Percentiles rank a stretch among this genome's conserved stretches.
Evolutionary conservation across 2,329 filamentous ascomycete species (phyloP).

Genomic region (Aspergillus luchuensis): DNA sequence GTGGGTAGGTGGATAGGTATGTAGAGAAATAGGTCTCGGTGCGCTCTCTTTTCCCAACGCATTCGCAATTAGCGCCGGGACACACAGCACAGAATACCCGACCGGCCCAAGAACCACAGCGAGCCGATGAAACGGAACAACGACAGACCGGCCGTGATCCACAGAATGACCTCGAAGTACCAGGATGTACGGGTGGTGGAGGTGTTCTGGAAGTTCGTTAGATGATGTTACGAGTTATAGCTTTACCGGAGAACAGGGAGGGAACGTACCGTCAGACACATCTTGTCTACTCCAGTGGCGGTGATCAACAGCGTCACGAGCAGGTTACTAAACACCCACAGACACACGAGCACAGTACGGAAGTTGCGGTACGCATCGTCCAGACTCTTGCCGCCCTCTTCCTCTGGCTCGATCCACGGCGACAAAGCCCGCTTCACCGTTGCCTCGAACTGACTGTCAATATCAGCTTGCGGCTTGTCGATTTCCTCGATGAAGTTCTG

Average conservation of each 20-base stretch:
- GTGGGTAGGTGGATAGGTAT: background rate
- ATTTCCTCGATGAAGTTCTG: constrained; percentile 89
- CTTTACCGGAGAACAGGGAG: background rate
- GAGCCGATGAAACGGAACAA: constrained; percentile 90
- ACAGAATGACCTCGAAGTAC: constrained; percentile 92
- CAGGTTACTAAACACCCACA: constrained; percentile 95
- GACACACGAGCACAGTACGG: constrained; percentile 88
- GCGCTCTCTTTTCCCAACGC: no score
- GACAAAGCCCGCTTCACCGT: constrained; percentile 92
- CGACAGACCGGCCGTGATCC: constrained; percentile 81
- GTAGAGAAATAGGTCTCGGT: no score
- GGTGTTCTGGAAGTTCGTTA: constrained; percentile 53
- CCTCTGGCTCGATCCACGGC: constrained; percentile 74
- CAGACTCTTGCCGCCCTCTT: constrained; percentile 82
- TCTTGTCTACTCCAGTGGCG: constrained; percentile 78
- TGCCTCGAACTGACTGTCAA: constrained; percentile 94
- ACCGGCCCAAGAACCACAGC: constrained; percentile 90
- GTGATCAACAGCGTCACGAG: constrained; percentile 84
- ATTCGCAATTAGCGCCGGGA: constrained; percentile 63
- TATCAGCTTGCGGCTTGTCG: constrained; percentile 95
- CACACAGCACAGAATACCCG: constrained; percentile 96
- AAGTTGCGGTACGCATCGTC: constrained; percentile 99
- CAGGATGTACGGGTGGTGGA: constrained; percentile 74
- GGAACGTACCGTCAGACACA: constrained; percentile 79
- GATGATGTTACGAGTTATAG: background rate